Conservation (phyloP, 331 rosid species). For the Quercus tomentella region DNA sequence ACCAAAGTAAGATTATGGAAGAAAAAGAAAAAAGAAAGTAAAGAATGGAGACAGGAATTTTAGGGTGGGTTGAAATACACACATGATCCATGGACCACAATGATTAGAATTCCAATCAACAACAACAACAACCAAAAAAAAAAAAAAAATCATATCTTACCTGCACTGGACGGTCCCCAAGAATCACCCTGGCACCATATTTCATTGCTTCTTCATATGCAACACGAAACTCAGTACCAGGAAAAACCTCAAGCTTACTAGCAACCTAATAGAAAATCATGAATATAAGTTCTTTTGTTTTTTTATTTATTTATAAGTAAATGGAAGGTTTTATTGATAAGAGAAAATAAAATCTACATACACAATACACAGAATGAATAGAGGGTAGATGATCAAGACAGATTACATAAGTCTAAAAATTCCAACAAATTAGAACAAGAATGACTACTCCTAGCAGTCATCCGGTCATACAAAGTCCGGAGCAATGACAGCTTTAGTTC, state of each 20-base stretch:
- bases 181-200: conserved; percentile 88
- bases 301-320: too few species aligned
- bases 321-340: too few species aligned
- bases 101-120: not conserved
- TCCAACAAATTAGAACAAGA: too few species aligned
- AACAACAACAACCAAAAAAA: too few species aligned
- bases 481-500: too few species aligned
- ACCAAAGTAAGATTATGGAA: not conserved
- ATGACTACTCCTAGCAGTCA: too few species aligned
- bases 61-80: not conserved
- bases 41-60: not conserved
- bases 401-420: too few species aligned
- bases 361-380: too few species aligned
- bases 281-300: not conserved
- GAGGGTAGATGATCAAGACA: too few species aligned
- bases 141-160: conserved; percentile 34
- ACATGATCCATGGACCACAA: not conserved
- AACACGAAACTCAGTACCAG: conserved; percentile 93
- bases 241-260: conserved; percentile 77
- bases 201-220: conserved; percentile 94
- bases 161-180: conserved; percentile 98
- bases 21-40: not conserved
- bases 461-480: too few species aligned
- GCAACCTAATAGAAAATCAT: conserved; percentile 61
- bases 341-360: too few species aligned